Evolutionary conservation across 129 eudicot genomes (phyloP), one percentile per base, ranked within the genome.

Genomic region (Gnaphalium uliginosum): DNA sequence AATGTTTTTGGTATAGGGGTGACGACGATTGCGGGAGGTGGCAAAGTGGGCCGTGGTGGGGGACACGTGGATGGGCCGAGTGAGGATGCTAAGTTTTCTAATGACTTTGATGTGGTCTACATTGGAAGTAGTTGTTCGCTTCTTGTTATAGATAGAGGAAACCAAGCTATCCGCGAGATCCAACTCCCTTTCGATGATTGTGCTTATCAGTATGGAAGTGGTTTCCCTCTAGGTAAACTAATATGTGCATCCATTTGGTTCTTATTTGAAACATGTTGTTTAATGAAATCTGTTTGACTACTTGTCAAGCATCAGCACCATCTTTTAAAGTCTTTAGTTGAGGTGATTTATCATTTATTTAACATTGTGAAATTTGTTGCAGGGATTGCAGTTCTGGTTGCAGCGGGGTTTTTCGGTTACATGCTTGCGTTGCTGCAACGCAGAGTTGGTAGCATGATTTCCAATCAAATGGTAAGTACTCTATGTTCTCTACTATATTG

Each of bases 11-110:
- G 71, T 69, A 67, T 75, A 94, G 99, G 96, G 51, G 90, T 94
- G 76, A 91, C 99, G 68, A 94, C 99, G 8, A 91, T 94, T 68
- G 99, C 99, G 0, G 97, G 97, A 75, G 97, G 97, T 3, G 93
- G 97, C 8, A 94, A 90, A 82, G 53, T 74, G 84, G 86, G 87
- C 59, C 93, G 90, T 46, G 96, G 93, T 32, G 92, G 92, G 66
- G 92, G 92, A 14, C 99, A 94, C 35, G 96, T 91, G 6, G 99
- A 94, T 67, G 99, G 97, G 74, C 99, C 97, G 30, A 94, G 99
- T 66, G 97, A 91, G 74, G 97, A 94, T 83, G 99, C 99, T 54
- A 91, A 87, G 48, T 94, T 94, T 78, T 94, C 99, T 1, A 87
- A 81, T 58, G 99, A 94, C 78, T 94, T 94, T 86, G 99, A 94